These are phyloP conservation scores for Aspergillus quadrilineatus DNA, from an alignment of 2,329 filamentous ascomycete genomes.

Conservation along the genomic window DNA sequence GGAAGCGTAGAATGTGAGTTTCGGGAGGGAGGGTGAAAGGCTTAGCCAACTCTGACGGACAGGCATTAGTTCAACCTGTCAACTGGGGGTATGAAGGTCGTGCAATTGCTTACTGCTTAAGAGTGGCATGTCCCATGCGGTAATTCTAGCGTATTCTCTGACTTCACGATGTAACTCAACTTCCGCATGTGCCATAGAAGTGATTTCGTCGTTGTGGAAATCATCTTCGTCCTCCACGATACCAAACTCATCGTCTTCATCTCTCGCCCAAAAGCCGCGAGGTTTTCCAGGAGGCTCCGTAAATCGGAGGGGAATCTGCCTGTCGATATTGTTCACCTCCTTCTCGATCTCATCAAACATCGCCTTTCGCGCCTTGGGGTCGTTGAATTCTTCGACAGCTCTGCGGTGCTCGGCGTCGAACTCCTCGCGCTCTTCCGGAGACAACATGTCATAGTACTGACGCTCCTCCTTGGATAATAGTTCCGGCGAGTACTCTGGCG, in stretches of 20 bases:
- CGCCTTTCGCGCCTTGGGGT: constrained; percentile 29
- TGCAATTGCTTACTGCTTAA: constrained; percentile 67
- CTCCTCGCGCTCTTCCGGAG: constrained; percentile 36
- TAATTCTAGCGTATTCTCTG: constrained; percentile 80
- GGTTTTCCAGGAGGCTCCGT: constrained; percentile 25
- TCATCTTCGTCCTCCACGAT: constrained; percentile 55
- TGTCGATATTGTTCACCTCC: constrained; percentile 33
- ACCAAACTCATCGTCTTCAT: constrained; percentile 46
- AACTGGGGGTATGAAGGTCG: not conserved
- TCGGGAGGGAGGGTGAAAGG: constrained; percentile 71
- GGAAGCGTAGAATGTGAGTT: constrained; percentile 76
- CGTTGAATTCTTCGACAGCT: constrained; percentile 41
- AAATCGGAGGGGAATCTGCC: constrained; percentile 30
- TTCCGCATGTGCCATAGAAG: constrained; percentile 77
- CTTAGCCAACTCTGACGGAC: constrained; percentile 70
- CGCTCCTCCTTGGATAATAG: constrained; percentile 33
- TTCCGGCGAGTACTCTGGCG: constrained; percentile 40
- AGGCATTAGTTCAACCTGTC: not conserved
- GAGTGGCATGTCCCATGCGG: constrained; percentile 94
- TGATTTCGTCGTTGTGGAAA: constrained; percentile 76
- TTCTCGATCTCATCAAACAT: constrained; percentile 35
- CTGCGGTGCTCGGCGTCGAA: constrained; percentile 39
- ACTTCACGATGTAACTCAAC: constrained; percentile 85
- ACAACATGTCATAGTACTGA: constrained; percentile 40
- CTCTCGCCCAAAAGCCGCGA: constrained; percentile 46